These are phyloP conservation scores for Beauveria medogensis DNA, from an alignment of 2,329 filamentous ascomycete species.

Conservation along the genomic window DNA sequence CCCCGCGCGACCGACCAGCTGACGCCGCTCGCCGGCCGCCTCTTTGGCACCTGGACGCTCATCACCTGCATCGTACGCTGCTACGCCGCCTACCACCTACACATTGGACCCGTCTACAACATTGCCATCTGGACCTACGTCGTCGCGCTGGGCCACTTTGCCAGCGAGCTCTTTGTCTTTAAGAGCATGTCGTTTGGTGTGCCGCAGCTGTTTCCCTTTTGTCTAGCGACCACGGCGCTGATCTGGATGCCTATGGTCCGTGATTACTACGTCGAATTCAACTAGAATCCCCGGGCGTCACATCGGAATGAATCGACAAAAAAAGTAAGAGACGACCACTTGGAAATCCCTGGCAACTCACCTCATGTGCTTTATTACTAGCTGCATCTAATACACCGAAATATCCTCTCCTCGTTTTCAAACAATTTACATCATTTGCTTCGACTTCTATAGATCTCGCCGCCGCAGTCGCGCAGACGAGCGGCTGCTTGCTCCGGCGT, in stretches of 20 bases:
- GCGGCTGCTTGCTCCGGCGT: constrained; percentile 91
- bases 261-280: constrained; percentile 53
- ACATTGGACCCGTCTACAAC: constrained; percentile 65
- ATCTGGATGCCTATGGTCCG: constrained; percentile 62
- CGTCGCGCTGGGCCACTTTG: constrained; percentile 70
- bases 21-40: constrained; percentile 66
- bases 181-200: constrained; percentile 60
- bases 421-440: constrained; percentile 10
- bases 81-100: constrained; percentile 78
- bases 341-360: background rate
- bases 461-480: constrained; percentile 65
- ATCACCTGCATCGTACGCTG: constrained; percentile 68
- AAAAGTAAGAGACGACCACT: background rate
- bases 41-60: constrained; percentile 85
- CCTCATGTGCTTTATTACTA: background rate
- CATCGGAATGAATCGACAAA: background rate
- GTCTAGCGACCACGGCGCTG: constrained; percentile 41
- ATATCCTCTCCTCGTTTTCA: background rate
- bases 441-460: constrained; percentile 73
- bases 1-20: constrained; percentile 49
- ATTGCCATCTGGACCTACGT: constrained; percentile 75
- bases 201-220: constrained; percentile 48
- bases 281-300: constrained; percentile 14
- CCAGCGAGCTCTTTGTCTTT: constrained; percentile 72
- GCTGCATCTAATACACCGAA: background rate